Evolutionary conservation across 345 rosid species (phyloP).

Genomic region (Syzygium aromaticum): DNA sequence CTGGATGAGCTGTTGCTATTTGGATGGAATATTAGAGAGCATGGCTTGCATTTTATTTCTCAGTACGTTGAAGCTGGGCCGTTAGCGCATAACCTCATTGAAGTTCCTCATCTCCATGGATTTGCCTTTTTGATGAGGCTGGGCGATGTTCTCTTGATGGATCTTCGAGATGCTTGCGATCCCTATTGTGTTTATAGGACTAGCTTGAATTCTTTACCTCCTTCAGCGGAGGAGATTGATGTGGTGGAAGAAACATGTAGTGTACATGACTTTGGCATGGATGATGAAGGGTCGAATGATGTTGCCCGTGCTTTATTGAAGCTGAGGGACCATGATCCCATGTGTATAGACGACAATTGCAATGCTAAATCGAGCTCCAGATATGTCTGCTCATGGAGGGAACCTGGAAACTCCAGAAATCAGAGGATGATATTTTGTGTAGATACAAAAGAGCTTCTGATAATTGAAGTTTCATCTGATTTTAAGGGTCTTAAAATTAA

Average conservation of each 20-base stretch:
- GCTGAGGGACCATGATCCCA: slow-evolving; percentile 88
- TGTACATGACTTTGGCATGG: slow-evolving; percentile 49
- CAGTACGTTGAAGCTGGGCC: slow-evolving; percentile 65
- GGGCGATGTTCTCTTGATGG: slow-evolving; percentile 94
- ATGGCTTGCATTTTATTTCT: slow-evolving; percentile 39
- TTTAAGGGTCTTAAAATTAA: slow-evolving; percentile 39
- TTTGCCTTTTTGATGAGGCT: slow-evolving; percentile 76
- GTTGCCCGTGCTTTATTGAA: slow-evolving; percentile 88
- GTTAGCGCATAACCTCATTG: slow-evolving; percentile 62
- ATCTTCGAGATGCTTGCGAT: slow-evolving; percentile 72
- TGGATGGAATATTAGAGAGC: slow-evolving; percentile 53
- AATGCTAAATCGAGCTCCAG: slow-evolving; percentile 39
- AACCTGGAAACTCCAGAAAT: slow-evolving; percentile 40
- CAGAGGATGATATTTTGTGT: slow-evolving; percentile 66
- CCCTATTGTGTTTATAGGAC: slow-evolving; percentile 68
- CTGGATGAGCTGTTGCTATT: slow-evolving; percentile 60
- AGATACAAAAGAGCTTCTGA: slow-evolving; percentile 81
- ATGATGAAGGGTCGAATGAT: slow-evolving; percentile 90
- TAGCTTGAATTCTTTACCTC: slow-evolving; percentile 50
- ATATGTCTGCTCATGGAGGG: slow-evolving; percentile 85
- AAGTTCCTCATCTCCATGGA: slow-evolving; percentile 76
- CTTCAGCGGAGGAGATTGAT: slow-evolving; percentile 55
- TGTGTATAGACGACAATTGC: slow-evolving; percentile 68
- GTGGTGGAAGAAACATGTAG: slow-evolving; percentile 64
- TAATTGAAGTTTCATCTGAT: slow-evolving; percentile 52